Base-by-base conservation (phyloP, 2,329 filamentous ascomycete species). In the Arthroderma uncinatum region DNA sequence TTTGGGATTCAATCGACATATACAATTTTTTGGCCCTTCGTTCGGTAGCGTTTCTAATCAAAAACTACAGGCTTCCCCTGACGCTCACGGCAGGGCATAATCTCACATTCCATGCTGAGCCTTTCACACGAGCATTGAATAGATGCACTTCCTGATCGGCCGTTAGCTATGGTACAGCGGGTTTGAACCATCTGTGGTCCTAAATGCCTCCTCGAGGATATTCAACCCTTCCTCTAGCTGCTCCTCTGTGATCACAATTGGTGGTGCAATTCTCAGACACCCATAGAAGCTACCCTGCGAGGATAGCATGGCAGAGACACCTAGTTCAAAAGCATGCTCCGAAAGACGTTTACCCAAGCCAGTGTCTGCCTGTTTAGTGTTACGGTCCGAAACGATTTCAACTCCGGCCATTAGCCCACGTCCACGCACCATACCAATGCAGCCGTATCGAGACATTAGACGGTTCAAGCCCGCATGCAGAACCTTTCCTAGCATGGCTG, bases 401-500 rank as follows among this genome's bases (percentile, higher is more conserved):
- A 83, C 69, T 1, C 80, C 81, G 0, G 75, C 74, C 74, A 84
- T 77, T 7, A 84, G 70, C 0, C 82, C 82, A 0, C 80, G 73
- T 0, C 81, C 81, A 8, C 82, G 75, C 0, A 85, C 76, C 63
- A 84, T 81, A 0, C 82, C 82, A 54, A 85, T 80, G 66, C 81
- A 85, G 30, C 74, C 77, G 63, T 82, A 83, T n/a, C 75, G 73
- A 19, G 68, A 64, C 62, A 77, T 74, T 16, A 81, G 68, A 30
- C 58, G 66, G 23, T 67, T 67, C n/a, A 82, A 73, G 1, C 75
- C 79, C 0, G 64, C 69, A 58, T 76, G 76, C 2, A 84, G 68
- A 21, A 76, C 65, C 1, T 68, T 59, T 1, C 81, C 80, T 4
- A 75, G 69, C 28, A 67, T 63, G 4, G 69, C 65, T 3, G 80